These are phyloP conservation scores for Coemansia nantahalensis DNA, from an alignment of 192 early-diverging fungal species.

Conservation along the genomic window DNA sequence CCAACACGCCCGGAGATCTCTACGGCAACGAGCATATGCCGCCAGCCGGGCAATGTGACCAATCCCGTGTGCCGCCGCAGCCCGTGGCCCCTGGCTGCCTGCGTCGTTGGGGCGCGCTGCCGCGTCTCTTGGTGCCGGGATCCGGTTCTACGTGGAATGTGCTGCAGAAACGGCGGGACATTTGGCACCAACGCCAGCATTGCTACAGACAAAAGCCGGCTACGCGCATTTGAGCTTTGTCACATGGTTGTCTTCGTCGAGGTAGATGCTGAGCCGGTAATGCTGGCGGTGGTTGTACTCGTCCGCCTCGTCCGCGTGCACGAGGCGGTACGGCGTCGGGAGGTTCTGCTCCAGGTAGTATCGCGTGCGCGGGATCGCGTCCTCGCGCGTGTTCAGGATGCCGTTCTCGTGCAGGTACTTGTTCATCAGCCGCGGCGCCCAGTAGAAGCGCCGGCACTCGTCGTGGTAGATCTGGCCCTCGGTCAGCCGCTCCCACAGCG, in stretches of 20 bases:
- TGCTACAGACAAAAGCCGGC: neutral
- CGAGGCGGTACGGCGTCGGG: conserved; percentile 41
- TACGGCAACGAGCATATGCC: no score
- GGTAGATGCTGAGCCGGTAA: conserved; percentile 39
- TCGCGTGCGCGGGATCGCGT: conserved; percentile 33
- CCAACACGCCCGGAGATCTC: no score
- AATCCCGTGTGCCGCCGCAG: no score
- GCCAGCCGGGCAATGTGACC: no score
- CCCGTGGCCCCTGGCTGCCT: no score
- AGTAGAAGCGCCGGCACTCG: conserved; percentile 48
- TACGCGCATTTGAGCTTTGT: conserved; percentile 51
- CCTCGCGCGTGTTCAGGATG: conserved; percentile 38
- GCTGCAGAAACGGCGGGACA: neutral
- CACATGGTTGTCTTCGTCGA: conserved; percentile 50
- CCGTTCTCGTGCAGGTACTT: conserved; percentile 48
- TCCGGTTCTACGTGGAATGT: no score
- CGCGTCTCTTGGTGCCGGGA: no score
- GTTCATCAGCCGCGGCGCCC: conserved; percentile 52
- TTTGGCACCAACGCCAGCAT: neutral
- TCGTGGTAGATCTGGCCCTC: conserved; percentile 42
- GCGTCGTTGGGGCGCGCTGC: no score
- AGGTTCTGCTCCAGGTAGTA: conserved; percentile 34
- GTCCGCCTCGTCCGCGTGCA: conserved; percentile 36
- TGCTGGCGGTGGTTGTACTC: conserved; percentile 50
- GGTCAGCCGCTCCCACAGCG: conserved; percentile 10